These are phyloP conservation scores for Baeospora myosura DNA, from an alignment of 1,284 basidiomycete genomes.

Conservation along the genomic window DNA sequence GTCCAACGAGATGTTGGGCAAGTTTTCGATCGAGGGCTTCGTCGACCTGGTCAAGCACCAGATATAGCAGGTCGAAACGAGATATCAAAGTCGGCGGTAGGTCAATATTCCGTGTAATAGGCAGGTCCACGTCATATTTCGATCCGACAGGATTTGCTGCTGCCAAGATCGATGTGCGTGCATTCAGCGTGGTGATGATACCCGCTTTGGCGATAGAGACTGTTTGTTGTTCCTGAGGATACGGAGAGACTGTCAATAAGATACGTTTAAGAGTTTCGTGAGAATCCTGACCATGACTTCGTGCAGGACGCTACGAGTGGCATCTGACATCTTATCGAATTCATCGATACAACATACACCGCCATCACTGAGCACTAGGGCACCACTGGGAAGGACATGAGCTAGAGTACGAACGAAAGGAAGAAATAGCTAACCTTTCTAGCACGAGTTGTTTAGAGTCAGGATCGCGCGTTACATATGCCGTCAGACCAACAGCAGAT, in stretches of 20 bases:
- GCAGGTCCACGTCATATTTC: conserved; percentile 86
- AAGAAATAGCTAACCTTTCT: conserved; percentile 61
- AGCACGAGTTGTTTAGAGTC: conserved; percentile 97
- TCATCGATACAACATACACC: conserved; percentile 99
- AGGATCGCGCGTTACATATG: conserved; percentile 95
- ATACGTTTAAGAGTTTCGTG: neutral
- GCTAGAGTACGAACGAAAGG: neutral
- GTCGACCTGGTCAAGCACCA: conserved; percentile 93
- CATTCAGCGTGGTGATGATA: conserved; percentile 97
- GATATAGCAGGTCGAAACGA: conserved; percentile 95
- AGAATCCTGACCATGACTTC: conserved; percentile 86
- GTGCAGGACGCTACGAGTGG: conserved; percentile 92
- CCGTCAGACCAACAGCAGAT: conserved; percentile 96
- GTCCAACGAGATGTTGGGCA: conserved; percentile 87
- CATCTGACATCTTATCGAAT: conserved; percentile 99
- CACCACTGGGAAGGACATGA: conserved; percentile 55
- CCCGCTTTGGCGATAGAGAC: conserved; percentile 99
- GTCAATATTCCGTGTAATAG: conserved; percentile 85
- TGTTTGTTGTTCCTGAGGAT: conserved; percentile 91
- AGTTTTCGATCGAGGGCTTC: conserved; percentile 84
- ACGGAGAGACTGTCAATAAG: neutral
- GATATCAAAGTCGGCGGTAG: conserved; percentile 96
- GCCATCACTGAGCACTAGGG: conserved; percentile 92
- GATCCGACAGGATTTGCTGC: conserved; percentile 97
- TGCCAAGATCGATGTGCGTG: conserved; percentile 92